These are phyloP conservation scores for Sanghuangporus weigelae DNA, from an alignment of 1,284 basidiomycete genomes.

Conservation along the genomic window DNA sequence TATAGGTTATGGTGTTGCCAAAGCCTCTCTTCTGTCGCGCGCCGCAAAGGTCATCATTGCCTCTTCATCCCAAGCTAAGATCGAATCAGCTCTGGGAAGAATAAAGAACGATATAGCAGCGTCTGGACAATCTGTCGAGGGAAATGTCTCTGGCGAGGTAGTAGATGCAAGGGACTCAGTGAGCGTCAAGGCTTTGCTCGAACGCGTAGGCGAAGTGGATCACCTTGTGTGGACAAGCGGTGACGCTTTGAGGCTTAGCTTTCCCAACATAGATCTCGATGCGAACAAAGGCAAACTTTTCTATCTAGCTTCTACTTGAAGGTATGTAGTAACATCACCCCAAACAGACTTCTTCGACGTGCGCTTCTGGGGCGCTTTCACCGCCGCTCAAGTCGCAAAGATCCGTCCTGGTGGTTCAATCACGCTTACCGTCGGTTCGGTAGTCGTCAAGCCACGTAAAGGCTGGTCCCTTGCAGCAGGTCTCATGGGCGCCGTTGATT, in stretches of 20 bases:
- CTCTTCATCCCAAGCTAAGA: constrained; percentile 12
- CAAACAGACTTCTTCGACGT: constrained; percentile 19
- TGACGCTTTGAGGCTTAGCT: constrained; percentile 12
- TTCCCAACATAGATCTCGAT: constrained; percentile 18
- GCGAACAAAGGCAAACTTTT: constrained; percentile 9
- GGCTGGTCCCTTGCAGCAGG: constrained; percentile 20
- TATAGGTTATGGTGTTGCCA: constrained; percentile 16
- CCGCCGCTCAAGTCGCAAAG: constrained; percentile 19
- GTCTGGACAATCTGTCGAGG: background rate
- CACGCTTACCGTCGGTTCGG: constrained; percentile 20
- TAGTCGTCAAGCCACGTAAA: constrained; percentile 16
- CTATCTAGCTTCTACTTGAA: background rate
- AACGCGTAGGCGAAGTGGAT: constrained; percentile 19
- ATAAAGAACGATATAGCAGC: constrained; percentile 7
- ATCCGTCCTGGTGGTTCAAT: constrained; percentile 18
- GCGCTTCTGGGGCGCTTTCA: constrained; percentile 22
- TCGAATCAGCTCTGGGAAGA: constrained; percentile 4
- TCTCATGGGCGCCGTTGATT: constrained; percentile 20
- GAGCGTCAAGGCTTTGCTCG: constrained; percentile 17
- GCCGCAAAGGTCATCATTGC: constrained; percentile 15
- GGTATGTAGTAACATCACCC: background rate
- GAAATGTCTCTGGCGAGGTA: constrained; percentile 15
- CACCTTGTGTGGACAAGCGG: constrained; percentile 22
- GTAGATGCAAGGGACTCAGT: constrained; percentile 14
- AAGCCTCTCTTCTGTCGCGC: constrained; percentile 8